Conservation (phyloP, 2,329 filamentous ascomycete species). For the Aureobasidium namibiae region DNA sequence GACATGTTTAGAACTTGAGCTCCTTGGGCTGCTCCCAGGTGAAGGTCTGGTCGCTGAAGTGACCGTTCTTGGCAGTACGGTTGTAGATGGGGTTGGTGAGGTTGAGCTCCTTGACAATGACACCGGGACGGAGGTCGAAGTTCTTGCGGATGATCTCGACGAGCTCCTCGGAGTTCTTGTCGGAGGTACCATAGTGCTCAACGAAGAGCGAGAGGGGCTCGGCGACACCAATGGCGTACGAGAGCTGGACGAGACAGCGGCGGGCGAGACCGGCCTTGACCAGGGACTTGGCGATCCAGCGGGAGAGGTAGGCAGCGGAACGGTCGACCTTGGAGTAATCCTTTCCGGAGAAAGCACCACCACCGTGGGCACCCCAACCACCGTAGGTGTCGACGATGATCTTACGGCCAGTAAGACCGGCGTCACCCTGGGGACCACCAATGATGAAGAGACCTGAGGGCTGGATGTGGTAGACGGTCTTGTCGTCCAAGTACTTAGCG, state of each 20-base stretch:
- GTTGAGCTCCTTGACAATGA: slow-evolving; percentile 96
- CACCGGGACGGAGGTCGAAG: slow-evolving; percentile 96
- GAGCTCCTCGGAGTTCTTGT: slow-evolving; percentile 82
- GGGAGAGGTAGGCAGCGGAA: slow-evolving; percentile 91
- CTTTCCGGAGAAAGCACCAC: slow-evolving; percentile 99
- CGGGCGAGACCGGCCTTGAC: slow-evolving; percentile 82
- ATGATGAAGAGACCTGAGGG: slow-evolving; percentile 98
- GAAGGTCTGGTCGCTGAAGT: slow-evolving; percentile 99
- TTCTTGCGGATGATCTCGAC: slow-evolving; percentile 90
- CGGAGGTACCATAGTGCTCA: slow-evolving; percentile 91
- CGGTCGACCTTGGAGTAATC: slow-evolving; percentile 99
- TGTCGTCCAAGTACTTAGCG: slow-evolving; percentile 80
- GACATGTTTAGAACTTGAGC: slow-evolving; percentile 68
- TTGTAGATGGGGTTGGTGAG: slow-evolving; percentile 93
- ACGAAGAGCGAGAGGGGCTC: slow-evolving; percentile 98
- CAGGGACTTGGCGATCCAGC: slow-evolving; percentile 99
- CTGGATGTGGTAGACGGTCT: slow-evolving; percentile 97
- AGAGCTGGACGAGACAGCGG: slow-evolving; percentile 92
- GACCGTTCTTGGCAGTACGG: slow-evolving; percentile 98
- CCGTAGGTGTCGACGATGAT: slow-evolving; percentile 99
- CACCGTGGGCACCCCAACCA: slow-evolving; percentile 98
- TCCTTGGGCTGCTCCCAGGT: slow-evolving; percentile 97
- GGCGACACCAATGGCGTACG: slow-evolving; percentile 97
- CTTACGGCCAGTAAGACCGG: slow-evolving; percentile 96
- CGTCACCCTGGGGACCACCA: slow-evolving; percentile 96